Conservation (phyloP, 2,329 filamentous ascomycete genomes). For the Aspergillus viridinutans region DNA sequence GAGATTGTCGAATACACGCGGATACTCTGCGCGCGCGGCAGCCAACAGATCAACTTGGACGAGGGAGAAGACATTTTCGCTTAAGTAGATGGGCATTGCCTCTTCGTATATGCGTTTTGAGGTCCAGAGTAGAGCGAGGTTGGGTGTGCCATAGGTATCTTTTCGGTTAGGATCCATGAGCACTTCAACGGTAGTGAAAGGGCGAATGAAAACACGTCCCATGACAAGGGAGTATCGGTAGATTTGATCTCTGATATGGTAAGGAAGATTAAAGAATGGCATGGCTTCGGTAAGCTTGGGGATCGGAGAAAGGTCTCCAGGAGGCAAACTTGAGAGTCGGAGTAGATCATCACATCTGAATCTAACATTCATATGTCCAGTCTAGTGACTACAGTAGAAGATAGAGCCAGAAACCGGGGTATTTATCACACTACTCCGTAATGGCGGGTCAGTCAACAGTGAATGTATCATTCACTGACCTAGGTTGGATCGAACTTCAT, state of each 20-base stretch:
- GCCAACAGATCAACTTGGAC: slow-evolving; percentile 16
- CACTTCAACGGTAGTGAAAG: slow-evolving; percentile 15
- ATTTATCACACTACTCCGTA: background rate
- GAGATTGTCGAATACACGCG: slow-evolving; percentile 11
- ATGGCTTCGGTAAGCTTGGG: background rate
- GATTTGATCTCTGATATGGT: slow-evolving; percentile 13
- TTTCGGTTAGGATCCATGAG: slow-evolving; percentile 1
- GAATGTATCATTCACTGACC: background rate
- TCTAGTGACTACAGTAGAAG: background rate
- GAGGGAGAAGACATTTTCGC: slow-evolving; percentile 20
- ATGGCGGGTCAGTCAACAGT: background rate
- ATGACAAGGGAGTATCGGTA: slow-evolving; percentile 16
- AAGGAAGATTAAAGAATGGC: slow-evolving; percentile 14
- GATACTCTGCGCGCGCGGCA: slow-evolving; percentile 2
- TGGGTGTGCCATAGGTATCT: slow-evolving; percentile 10
- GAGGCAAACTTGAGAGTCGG: no score
- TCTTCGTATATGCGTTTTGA: slow-evolving; percentile 16
- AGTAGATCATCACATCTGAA: background rate
- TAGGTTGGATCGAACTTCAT: background rate
- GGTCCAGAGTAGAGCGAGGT: slow-evolving; percentile 11
- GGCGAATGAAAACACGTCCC: slow-evolving; percentile 14
- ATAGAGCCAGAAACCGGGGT: background rate
- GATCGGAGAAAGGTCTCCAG: background rate
- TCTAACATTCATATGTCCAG: background rate
- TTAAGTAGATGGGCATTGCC: slow-evolving; percentile 14